Base-by-base conservation (phyloP, 1,284 basidiomycete species). In the Malassezia nana region DNA sequence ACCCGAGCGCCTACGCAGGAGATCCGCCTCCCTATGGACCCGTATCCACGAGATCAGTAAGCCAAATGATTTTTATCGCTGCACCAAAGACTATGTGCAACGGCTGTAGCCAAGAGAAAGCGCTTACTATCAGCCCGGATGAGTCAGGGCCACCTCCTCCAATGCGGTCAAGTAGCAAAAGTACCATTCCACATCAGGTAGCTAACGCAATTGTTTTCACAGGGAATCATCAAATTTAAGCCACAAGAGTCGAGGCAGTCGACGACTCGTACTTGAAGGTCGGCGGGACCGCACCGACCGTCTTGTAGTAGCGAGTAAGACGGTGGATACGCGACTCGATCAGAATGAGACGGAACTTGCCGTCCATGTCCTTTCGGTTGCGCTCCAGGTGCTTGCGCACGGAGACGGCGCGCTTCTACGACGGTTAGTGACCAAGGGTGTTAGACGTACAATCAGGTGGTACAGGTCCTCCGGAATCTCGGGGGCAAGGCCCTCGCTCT, bases 301-400 rank as follows among this genome's bases (percentile, higher is more conserved):
- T 86, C 83, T 90, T 92, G 85, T 95, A 96, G 83, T 95, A 95
- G 68, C 87, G 83, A 47, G 84, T 85, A 63, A 89, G 82, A 54
- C 92, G 84, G 82, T 98, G 92, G 78, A 98, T 95, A 75, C 92
- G 84, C 71, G 89, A 94, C 83, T 98, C 92, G 81, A 96, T 92
- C 70, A 95, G 81, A 80, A 92, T 91, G 74, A 92, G 75, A 62
- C 76, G 78, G 78, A 95, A 96, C 81, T 95, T 95, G 79, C 87
- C 89, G 76, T 80, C 89, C 60, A 63, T 61, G 57, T 63, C 92
- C 78, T 91, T 94, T 76, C 92, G 85, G 87, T 95, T 96, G 73
- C 83, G 82, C 79, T 95, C 89, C 70, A 98, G 84, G 80, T 96
- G 92, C 83, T 96, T 96, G 79, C 92, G 89, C 75, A 98, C 89